Evolutionary conservation across 2,329 filamentous ascomycete genomes (phyloP).

Genomic region (Colletotrichum acutatum): DNA sequence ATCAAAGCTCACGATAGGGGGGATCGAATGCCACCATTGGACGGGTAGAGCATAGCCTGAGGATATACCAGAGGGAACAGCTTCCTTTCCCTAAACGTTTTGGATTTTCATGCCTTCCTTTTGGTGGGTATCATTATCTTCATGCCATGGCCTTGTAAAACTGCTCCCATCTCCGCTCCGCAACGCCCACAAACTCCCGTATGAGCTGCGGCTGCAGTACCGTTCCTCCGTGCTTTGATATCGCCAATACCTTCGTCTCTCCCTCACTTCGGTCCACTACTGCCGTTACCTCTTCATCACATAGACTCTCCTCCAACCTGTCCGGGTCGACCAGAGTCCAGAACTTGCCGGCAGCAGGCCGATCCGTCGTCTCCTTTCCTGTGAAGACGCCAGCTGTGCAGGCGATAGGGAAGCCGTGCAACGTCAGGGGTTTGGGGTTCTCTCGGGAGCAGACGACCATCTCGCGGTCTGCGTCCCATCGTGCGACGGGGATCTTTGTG

Average conservation of each 20-base stretch:
- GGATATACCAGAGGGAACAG: background rate
- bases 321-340: constrained; percentile 93
- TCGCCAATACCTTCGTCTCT: constrained; percentile 69
- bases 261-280: constrained; percentile 75
- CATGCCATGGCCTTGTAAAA: constrained; percentile 53
- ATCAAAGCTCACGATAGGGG: constrained; percentile 12
- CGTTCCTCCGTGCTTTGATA: constrained; percentile 88
- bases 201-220: constrained; percentile 73
- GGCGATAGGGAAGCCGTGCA: constrained; percentile 78
- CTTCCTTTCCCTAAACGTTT: background rate
- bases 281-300: constrained; percentile 83
- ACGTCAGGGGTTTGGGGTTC: constrained; percentile 64
- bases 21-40: background rate
- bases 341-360: constrained; percentile 57
- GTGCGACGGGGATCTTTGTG: constrained; percentile 80
- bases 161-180: constrained; percentile 73
- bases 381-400: constrained; percentile 84
- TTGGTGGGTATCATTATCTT: constrained; percentile 42
- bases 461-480: constrained; percentile 86
- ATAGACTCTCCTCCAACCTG: constrained; percentile 86
- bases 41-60: background rate
- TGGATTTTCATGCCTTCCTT: constrained; percentile 9
- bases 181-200: constrained; percentile 66
- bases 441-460: constrained; percentile 78
- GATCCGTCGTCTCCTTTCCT: constrained; percentile 65